Evolutionary conservation across 805 yeast species (phyloP), one percentile per base, ranked within the genome.

Genomic region (Wickerhamiella cacticola): DNA sequence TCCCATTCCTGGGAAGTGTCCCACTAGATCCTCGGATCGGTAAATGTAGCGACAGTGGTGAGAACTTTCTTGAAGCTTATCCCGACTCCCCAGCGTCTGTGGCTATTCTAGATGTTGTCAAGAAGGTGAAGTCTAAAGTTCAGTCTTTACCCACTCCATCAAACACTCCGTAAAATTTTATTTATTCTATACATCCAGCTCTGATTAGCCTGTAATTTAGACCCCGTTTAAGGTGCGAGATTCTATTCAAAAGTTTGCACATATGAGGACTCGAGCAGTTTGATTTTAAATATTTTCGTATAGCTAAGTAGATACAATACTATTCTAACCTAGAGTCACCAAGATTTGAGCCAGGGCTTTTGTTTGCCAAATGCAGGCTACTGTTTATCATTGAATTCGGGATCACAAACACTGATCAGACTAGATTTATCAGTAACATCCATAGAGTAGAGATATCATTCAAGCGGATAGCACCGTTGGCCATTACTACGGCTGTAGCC

Each of bases 1-100:
- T 92, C 13, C 81, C 82, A 18, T 92, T 82, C 57, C 68, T 92
- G 49, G 99, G 99, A 0, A 73, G 86, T 9, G 96, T 92, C 1
- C 99, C 99, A 0, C 70, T 92, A 38, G 99, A 92, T 65, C 97
- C 98, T 12, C 71, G 97, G 52, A 86, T 92, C 16, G 97, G 97
- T 0, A 74, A 72, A 56, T 73, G 87, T 39, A 87, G 96, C 64
- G 99, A 92, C 60, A 56, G 68, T 19, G 99, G 99, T 16, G 81
- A 76, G 55, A 78, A 83, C 51, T 92, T 89, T 63, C 53, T 65
- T 15, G 96, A 87, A 55, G 66, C 70, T 47, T 80, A 79, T 57
- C 89, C 95, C 0, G 96, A 88, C 51, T 84, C 95, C 3, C 97
- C 98, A 0, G 95, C 97, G 0, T 76, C 95, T 2, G 72, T 73